Evolutionary conservation across 208 protist species (phyloP), one percentile per base, ranked within the genome.

Genomic region (Lotmaria passim): DNA sequence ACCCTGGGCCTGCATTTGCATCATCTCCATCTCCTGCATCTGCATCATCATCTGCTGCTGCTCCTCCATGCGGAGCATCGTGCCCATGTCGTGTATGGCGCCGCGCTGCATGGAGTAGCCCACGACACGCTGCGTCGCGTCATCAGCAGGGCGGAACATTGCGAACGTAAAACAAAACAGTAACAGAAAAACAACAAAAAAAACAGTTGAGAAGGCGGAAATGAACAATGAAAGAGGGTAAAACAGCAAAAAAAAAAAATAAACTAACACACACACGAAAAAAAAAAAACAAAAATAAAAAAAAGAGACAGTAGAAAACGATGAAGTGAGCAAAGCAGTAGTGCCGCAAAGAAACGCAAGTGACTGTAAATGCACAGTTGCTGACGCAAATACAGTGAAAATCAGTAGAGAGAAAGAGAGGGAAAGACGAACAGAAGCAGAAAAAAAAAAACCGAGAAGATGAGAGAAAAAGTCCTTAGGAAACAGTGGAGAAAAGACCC

Each of bases 1-100:
- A 30, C 74, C 74, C 66, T 70, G 62, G 3, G 77, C 70, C 60
- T 82, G 77, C 71, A 78, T 82, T 44, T 82, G 71, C 47, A 72
- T 57, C 44, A 73, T 69, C 59, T 82, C 68, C 62, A 82, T 73
- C 57, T 69, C 71, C 43, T 71, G 61, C 55, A 73, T 71, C 21
- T 78, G 64, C 73, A 51, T 41, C 65, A 72, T 72, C 39, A 72
- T 48, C 41, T 53, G 36, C 51, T 63, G 66, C 52, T 79, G 39
- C 17, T 79, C 65, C 34, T 73, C 59, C 60, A 73, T 65, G 19
- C 59, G 65, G 10, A 69, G 44, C 50, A 74, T 69, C 39, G 57
- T 64, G 26, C 51, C 47, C 58, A 73, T 74, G 26, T 73, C 48
- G 38, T 82, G 70, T 12, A 82, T 47, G 15, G 68, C 67, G 23